Evolutionary conservation across 305 asterid species (phyloP), one percentile per base, ranked within the genome.

Genomic region (Fraxinus ornus): DNA sequence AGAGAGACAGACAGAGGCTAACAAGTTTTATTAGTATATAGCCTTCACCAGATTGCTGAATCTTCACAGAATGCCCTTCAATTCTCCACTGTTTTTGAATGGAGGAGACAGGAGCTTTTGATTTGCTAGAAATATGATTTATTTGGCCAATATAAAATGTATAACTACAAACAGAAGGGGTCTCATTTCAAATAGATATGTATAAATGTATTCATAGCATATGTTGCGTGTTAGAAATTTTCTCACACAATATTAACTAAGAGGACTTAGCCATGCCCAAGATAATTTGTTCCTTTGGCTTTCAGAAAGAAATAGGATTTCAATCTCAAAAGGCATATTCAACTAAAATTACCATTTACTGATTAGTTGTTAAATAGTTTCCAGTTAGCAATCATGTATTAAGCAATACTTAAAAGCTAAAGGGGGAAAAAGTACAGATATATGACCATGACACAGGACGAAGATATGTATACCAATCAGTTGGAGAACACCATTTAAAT

Each of bases 201-300:
- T 68, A 49, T 28, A 7, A 37, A 39, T 9, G 30, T 28, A 35
- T 15, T 32, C 72, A 33, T 17, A 32, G 75, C 22, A 74, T 55
- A 49, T 62, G 41, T 33, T 75, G 71, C 57, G 76, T 0, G 33
- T 60, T 9, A 28, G 75, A 37, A 57, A 5, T 35, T 7, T 21
- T 24, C 15, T 28, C 33, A 60, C 33, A 60, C 52, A 24, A 21
- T 5, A 80, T 52, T 52, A 21, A 77, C 19, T 28, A 21, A 77
- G 52, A 66, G 73, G 32, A 47, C 39, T 10, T 6, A 41, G 52
- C 26, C 22, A 60, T 35, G 60, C 62, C 55, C 24, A 70, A 68
- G 77, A 7, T 44, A 47, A 80, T 66, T 55, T 32, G 60, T 83
- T 73, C 24, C 57, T 76, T 85, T 74, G 6, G 22, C 49, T 72